Conservation (phyloP, 257 asterid genomes). For the Coffea eugenioides region DNA sequence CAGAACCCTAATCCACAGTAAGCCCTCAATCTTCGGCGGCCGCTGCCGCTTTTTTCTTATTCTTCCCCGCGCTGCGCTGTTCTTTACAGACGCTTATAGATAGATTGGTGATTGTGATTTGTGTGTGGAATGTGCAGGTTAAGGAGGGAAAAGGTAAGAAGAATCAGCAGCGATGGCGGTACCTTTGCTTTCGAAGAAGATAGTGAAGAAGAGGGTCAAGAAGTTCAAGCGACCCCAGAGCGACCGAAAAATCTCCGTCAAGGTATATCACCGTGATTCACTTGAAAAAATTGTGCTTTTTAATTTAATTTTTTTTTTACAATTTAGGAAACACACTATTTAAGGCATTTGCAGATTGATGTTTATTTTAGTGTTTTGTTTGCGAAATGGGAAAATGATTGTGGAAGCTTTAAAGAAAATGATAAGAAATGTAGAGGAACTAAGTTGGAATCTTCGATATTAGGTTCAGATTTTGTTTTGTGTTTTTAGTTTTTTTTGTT, state of each 20-base stretch:
- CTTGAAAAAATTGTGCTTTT: background rate
- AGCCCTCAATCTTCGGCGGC: background rate
- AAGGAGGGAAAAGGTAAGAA: slow-evolving; percentile 4
- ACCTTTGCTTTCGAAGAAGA: slow-evolving; percentile 33
- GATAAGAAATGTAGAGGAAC: background rate
- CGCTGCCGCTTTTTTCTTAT: too few relatives aligned
- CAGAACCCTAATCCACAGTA: slow-evolving; percentile 19
- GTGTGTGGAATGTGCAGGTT: background rate
- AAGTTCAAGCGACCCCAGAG: slow-evolving; percentile 39
- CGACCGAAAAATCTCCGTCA: slow-evolving; percentile 36
- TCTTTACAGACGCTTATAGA: background rate
- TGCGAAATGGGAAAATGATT: background rate
- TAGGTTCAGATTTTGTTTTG: background rate
- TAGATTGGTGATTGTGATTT: background rate
- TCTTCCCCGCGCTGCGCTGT: too few relatives aligned
- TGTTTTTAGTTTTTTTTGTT: background rate
- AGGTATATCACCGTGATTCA: slow-evolving; percentile 11
- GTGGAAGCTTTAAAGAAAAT: too few relatives aligned
- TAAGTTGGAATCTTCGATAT: background rate
- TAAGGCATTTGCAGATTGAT: background rate
- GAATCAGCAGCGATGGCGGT: slow-evolving; percentile 26
- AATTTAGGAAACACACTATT: background rate
- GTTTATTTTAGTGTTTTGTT: background rate
- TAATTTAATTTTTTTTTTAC: too few relatives aligned
- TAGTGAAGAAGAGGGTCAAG: slow-evolving; percentile 36